Evolutionary conservation across 129 eudicot species (phyloP).

Genomic region (Helichrysum umbraculigerum): DNA sequence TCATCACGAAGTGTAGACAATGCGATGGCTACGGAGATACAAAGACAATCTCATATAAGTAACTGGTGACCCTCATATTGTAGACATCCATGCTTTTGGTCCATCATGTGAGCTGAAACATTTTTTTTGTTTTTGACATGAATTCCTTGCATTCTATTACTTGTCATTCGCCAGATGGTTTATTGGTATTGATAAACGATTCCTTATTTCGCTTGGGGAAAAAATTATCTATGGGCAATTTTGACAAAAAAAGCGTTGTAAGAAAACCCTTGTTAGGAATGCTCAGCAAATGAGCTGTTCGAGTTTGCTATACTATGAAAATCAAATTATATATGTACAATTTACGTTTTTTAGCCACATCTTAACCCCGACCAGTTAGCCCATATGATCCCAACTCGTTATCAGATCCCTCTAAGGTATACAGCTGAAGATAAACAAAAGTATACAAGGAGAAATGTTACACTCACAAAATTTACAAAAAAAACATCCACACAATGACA

Average conservation of each 20-base stretch:
- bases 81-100: background rate
- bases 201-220: no score
- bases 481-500: no score
- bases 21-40: slow-evolving; percentile 93
- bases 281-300: no score
- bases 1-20: slow-evolving; percentile 96
- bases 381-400: background rate
- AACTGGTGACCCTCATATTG: slow-evolving; percentile 27
- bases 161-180: background rate
- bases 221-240: no score
- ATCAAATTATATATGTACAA: background rate
- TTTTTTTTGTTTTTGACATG: background rate
- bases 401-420: background rate
- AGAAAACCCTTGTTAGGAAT: no score
- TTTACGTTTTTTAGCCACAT: no score
- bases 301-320: background rate
- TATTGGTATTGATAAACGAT: background rate
- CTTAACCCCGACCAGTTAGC: background rate
- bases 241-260: no score
- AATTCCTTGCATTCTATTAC: background rate
- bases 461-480: no score
- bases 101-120: background rate
- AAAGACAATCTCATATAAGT: slow-evolving; percentile 51
- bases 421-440: background rate
- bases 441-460: no score